Evolutionary conservation across 257 asterid genomes (phyloP).

Genomic region (Galeopsis tetrahit): DNA sequence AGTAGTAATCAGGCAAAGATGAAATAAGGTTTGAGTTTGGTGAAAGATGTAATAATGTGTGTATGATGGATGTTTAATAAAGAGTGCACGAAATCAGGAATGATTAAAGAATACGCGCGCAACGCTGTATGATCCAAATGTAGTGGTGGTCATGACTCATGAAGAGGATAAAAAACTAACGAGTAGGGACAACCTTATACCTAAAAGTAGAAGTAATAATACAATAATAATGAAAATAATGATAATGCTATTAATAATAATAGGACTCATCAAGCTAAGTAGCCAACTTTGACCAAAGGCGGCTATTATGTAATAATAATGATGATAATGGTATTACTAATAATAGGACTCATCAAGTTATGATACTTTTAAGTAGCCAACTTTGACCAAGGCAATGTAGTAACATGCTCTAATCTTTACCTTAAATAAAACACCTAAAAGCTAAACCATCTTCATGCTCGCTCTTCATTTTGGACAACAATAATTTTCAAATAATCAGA

Average conservation of each 20-base stretch:
- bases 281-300: neutral
- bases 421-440: neutral
- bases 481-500: neutral
- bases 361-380: neutral
- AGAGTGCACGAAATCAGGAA: neutral
- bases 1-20: neutral
- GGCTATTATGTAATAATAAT: too few species aligned
- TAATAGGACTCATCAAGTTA: neutral
- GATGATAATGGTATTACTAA: too few species aligned
- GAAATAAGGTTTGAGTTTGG: neutral
- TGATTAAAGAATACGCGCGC: neutral
- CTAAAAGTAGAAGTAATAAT: neutral
- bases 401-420: neutral
- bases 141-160: neutral
- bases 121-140: neutral
- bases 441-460: neutral
- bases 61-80: conserved; percentile 6
- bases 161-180: neutral
- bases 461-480: neutral
- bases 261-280: neutral
- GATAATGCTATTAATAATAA: too few species aligned
- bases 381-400: conserved; percentile 20
- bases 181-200: neutral
- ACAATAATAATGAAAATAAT: neutral
- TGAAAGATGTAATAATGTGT: neutral